phyloP scores from a whole-genome alignment of 2,329 filamentous ascomycete genomes.

The Penicillium sp. region DNA sequence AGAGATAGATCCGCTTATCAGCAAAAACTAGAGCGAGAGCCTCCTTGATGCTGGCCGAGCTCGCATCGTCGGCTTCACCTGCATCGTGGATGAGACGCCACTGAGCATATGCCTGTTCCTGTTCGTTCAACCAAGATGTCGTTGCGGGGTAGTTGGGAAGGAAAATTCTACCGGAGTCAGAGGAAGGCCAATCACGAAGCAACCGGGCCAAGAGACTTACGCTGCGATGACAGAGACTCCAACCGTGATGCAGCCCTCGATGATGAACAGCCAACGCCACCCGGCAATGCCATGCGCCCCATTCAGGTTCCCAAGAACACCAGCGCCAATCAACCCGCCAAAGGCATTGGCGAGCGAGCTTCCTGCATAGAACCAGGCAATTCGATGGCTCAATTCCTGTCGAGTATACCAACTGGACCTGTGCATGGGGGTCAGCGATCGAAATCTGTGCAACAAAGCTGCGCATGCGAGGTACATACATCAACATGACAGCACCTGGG shows the following conservation, averaged over 20 bases:
- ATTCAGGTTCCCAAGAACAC: slow-evolving; percentile 43
- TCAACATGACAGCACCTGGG: slow-evolving; percentile 64
- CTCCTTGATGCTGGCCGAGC: slow-evolving; percentile 44
- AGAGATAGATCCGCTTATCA: slow-evolving; percentile 39
- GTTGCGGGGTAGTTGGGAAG: slow-evolving; percentile 56
- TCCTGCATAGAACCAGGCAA: slow-evolving; percentile 53
- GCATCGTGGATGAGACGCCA: slow-evolving; percentile 56
- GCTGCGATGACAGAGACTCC: slow-evolving; percentile 40
- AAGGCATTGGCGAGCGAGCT: slow-evolving; percentile 55
- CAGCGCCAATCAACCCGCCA: slow-evolving; percentile 55
- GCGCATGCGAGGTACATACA: slow-evolving; percentile 33
- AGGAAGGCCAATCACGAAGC: not conserved
- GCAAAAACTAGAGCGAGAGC: slow-evolving; percentile 47
- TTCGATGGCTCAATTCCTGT: slow-evolving; percentile 53
- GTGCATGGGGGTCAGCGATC: not conserved
- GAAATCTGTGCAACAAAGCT: not conserved
- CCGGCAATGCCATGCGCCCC: slow-evolving; percentile 41
- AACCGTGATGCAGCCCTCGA: slow-evolving; percentile 54
- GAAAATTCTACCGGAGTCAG: slow-evolving; percentile 28
- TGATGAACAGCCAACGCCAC: slow-evolving; percentile 60
- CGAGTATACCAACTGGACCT: slow-evolving; percentile 68
- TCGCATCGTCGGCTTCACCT: slow-evolving; percentile 47
- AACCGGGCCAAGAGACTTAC: slow-evolving; percentile 32
- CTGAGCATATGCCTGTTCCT: slow-evolving; percentile 57
- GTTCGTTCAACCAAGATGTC: slow-evolving; percentile 54